Conservation (phyloP, 2,329 filamentous ascomycete species). For the Akanthomyces uredinophilus region DNA sequence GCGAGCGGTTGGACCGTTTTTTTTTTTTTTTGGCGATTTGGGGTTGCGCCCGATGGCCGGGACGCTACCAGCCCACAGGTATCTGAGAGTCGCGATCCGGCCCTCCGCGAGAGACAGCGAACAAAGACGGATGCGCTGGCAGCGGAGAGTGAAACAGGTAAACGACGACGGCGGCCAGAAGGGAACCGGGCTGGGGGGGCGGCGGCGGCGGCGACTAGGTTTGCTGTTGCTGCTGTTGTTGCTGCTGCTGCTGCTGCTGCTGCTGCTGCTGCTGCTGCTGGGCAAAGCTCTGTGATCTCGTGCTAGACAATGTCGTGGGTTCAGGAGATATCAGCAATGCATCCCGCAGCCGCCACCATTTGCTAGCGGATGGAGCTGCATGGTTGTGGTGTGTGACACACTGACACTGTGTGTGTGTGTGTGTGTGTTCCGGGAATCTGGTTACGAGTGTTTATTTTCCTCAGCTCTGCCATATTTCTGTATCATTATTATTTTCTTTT, state of each 20-base stretch:
- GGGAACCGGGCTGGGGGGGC: too few species aligned
- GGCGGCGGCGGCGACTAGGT: not conserved
- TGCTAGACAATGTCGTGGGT: not conserved
- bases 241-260: too few species aligned
- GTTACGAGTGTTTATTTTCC: not conserved
- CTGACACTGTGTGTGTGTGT: too few species aligned
- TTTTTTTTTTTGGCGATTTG: too few species aligned
- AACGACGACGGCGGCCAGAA: not conserved
- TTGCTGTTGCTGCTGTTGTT: not conserved
- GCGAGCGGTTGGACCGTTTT: too few species aligned
- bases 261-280: too few species aligned
- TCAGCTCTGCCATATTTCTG: not conserved
- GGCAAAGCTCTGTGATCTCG: not conserved
- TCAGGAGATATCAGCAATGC: not conserved
- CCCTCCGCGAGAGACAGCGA: not conserved
- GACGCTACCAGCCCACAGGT: not conserved
- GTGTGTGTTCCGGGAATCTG: not conserved
- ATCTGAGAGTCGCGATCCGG: not conserved
- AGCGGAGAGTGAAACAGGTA: not conserved
- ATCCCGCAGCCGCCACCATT: not conserved
- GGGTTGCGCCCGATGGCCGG: not conserved
- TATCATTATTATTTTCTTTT: not conserved
- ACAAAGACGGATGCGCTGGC: not conserved
- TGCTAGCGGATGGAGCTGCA: not conserved
- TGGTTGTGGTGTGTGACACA: too few species aligned